Percentiles rank a stretch among this genome's conserved stretches.
phyloP scores from a whole-genome alignment of 2,329 filamentous ascomycete species.

The Beauveria varroae region DNA sequence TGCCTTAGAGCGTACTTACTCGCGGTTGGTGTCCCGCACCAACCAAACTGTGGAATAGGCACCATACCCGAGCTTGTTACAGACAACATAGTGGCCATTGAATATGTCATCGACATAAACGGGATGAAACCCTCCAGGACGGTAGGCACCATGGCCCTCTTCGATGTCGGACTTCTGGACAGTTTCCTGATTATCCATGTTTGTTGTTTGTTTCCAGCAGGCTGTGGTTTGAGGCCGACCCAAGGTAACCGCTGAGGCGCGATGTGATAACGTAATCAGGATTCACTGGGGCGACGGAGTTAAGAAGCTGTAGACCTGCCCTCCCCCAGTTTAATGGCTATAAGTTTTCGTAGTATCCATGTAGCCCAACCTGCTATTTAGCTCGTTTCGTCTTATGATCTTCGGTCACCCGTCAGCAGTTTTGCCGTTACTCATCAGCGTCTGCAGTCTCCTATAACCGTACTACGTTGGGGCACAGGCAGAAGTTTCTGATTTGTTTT shows the following conservation, averaged over 20 bases:
- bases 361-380: no score
- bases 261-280: neutral
- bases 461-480: no score
- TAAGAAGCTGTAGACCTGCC: no score
- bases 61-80: slow-evolving; percentile 19
- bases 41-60: slow-evolving; percentile 19
- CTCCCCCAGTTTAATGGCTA: no score
- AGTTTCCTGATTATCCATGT: neutral
- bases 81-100: slow-evolving; percentile 12
- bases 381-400: no score
- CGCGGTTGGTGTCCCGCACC: slow-evolving; percentile 9
- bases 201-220: neutral
- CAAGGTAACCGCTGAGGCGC: neutral
- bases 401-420: no score
- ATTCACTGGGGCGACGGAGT: neutral
- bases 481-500: no score
- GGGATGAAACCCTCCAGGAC: neutral
- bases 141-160: neutral
- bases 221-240: neutral
- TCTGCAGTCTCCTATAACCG: no score
- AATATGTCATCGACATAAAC: neutral
- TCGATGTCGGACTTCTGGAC: neutral
- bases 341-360: no score
- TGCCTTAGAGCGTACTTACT: neutral
- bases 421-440: no score